A percentile compares a stretch with the other conserved stretches of the same genome.
Evolutionary conservation across 345 rosid species (phyloP).

Genomic region (Citrus cavaleriei): DNA sequence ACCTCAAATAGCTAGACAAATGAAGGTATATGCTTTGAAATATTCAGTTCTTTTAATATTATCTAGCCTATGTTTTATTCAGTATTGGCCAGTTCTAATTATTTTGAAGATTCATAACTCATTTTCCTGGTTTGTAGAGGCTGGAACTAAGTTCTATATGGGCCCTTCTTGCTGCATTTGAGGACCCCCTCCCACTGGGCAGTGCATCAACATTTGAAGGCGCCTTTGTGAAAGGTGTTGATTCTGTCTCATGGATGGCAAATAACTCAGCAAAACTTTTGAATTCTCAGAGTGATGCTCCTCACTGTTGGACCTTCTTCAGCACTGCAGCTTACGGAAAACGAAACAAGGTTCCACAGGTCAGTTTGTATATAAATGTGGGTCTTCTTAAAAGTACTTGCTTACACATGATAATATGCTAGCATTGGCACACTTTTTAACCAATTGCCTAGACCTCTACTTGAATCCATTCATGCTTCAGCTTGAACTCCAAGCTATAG

Average conservation of each 20-base stretch:
- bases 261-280: conserved; percentile 69
- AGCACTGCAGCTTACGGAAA: conserved; percentile 57
- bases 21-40: conserved; percentile 54
- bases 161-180: conserved; percentile 94
- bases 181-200: conserved; percentile 61
- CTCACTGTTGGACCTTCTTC: conserved; percentile 71
- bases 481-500: too few relatives aligned
- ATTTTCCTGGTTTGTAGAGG: conserved; percentile 34
- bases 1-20: conserved; percentile 82
- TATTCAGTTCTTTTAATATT: background rate
- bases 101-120: background rate
- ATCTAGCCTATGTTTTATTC: background rate
- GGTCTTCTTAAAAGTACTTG: too few relatives aligned
- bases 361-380: too few relatives aligned
- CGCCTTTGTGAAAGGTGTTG: conserved; percentile 82
- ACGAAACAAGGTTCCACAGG: background rate
- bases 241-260: conserved; percentile 91
- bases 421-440: too few relatives aligned
- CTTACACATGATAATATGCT: too few relatives aligned
- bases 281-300: conserved; percentile 28
- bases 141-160: conserved; percentile 81
- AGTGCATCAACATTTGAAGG: conserved; percentile 57
- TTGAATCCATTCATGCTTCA: too few relatives aligned
- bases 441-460: too few relatives aligned
- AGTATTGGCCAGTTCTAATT: background rate